phyloP scores from a whole-genome alignment of 129 eudicot species.

The Centrapalus pauciflorus region DNA sequence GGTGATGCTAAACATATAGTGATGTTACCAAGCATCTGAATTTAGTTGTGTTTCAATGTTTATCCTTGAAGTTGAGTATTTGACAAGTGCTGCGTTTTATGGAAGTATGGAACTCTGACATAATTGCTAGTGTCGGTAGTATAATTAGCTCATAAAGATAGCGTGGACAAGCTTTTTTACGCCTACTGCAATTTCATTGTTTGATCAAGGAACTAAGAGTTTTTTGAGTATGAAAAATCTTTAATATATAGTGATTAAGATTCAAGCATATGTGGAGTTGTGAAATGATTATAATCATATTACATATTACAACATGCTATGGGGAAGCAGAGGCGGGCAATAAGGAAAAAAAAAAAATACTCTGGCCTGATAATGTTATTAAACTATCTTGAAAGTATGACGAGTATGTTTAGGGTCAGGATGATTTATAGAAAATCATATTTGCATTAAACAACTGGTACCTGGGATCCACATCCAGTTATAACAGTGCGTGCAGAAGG shows the following conservation, averaged over 20 bases:
- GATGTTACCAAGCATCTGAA: background rate
- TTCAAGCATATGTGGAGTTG: background rate
- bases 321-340: background rate
- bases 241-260: background rate
- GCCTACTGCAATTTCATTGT: background rate
- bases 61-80: background rate
- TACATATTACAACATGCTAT: background rate
- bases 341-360: too few species aligned
- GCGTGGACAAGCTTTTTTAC: background rate
- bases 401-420: background rate
- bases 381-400: background rate
- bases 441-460: too few species aligned
- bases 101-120: background rate
- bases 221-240: background rate
- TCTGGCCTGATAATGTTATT: background rate
- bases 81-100: background rate
- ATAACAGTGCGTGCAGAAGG: background rate
- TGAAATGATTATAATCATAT: background rate
- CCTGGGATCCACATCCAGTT: background rate
- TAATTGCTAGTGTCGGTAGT: background rate
- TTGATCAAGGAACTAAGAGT: background rate
- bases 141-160: background rate
- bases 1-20: background rate
- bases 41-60: background rate
- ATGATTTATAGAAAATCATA: background rate